Conservation (phyloP, 2,329 filamentous ascomycete species). For the Diaporthe batatas region DNA sequence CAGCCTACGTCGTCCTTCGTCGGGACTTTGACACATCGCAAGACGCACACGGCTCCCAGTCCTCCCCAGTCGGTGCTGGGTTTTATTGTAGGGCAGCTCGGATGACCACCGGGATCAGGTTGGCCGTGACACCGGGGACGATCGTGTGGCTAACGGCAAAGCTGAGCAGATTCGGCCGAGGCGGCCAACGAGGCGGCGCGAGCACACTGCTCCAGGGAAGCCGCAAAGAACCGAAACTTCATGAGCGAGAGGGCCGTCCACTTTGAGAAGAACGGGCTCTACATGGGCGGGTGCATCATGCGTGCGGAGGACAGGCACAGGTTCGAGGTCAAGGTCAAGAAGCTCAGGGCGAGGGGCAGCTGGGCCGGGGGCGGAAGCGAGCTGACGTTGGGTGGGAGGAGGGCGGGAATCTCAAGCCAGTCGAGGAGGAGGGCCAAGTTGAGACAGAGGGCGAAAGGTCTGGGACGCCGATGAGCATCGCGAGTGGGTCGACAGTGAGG, state of each 20-base stretch:
- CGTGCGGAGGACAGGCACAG: conserved; percentile 36
- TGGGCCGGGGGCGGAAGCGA: conserved; percentile 18
- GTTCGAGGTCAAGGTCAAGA: conserved; percentile 39
- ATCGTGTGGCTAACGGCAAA: not conserved
- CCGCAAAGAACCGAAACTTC: conserved; percentile 16
- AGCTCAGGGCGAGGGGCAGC: conserved; percentile 33
- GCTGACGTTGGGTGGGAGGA: not conserved
- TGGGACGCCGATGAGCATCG: conserved; percentile 27
- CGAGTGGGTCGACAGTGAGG: conserved; percentile 7
- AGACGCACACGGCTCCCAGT: conserved; percentile 29
- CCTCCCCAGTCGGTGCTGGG: conserved; percentile 23
- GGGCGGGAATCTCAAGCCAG: conserved; percentile 5
- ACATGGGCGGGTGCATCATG: conserved; percentile 36
- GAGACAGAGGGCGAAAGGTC: conserved; percentile 1
- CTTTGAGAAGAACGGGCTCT: conserved; percentile 38
- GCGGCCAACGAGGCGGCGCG: conserved; percentile 39
- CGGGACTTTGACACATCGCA: conserved; percentile 33
- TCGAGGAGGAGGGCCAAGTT: conserved; percentile 31
- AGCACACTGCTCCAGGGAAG: conserved; percentile 36
- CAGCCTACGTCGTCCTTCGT: conserved; percentile 38
- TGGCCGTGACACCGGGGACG: too few relatives aligned
- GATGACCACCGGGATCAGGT: too few relatives aligned
- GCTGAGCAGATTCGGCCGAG: conserved; percentile 32
- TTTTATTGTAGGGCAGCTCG: conserved; percentile 34
- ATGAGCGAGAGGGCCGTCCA: conserved; percentile 32